Evolutionary conservation across 2,329 filamentous ascomycete species (phyloP).

Genomic region (Hymenotorrendiella dingleyae): DNA sequence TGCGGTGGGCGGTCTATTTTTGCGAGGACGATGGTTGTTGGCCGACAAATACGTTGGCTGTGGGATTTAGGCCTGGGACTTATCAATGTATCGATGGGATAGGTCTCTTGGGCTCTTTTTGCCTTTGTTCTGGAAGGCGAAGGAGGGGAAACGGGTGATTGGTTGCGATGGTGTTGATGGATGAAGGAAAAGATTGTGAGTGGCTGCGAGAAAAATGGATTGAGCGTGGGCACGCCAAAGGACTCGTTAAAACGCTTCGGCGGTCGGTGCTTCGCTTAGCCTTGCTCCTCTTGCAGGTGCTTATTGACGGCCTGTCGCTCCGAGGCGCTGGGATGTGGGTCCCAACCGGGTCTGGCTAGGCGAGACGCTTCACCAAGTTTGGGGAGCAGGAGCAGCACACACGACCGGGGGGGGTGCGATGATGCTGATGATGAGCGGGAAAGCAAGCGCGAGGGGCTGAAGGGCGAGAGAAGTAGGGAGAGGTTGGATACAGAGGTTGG

Average conservation of each 20-base stretch:
- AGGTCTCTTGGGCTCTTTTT: slow-evolving; percentile 3
- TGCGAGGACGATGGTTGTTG: not conserved
- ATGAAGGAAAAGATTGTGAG: slow-evolving; percentile 13
- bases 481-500: too few species aligned
- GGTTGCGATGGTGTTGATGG: slow-evolving; percentile 19
- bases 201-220: slow-evolving; percentile 12
- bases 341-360: not conserved
- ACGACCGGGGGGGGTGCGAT: not conserved
- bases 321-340: not conserved
- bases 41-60: too few species aligned
- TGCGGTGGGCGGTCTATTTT: not conserved
- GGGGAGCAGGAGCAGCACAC: not conserved
- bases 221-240: slow-evolving; percentile 3
- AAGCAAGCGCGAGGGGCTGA: too few species aligned
- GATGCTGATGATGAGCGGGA: not conserved
- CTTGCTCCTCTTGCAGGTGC: too few species aligned
- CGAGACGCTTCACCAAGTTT: not conserved
- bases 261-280: not conserved
- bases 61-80: too few species aligned
- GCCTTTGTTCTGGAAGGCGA: slow-evolving; percentile 13
- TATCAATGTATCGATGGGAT: not conserved
- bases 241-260: not conserved
- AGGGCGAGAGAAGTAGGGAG: too few species aligned
- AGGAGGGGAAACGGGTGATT: slow-evolving; percentile 20
- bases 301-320: not conserved